These are phyloP conservation scores for Trichophyton verrucosum DNA, from an alignment of 2,329 filamentous ascomycete genomes.

Conservation along the genomic window DNA sequence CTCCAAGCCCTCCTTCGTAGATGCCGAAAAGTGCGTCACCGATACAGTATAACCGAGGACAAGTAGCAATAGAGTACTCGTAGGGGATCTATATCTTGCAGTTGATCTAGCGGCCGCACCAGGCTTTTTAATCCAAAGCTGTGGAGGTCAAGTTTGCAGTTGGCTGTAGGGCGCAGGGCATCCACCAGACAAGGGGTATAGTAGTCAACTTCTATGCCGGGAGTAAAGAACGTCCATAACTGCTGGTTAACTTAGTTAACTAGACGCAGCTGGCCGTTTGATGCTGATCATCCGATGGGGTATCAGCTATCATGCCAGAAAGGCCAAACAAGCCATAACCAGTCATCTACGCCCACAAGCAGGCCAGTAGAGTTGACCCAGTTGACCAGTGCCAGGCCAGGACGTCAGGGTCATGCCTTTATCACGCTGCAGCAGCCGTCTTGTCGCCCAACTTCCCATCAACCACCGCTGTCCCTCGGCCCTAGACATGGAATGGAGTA, in stretches of 20 bases:
- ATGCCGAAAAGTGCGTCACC: background rate
- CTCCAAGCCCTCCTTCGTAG: background rate
- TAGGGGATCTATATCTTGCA: background rate
- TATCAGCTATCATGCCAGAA: no score
- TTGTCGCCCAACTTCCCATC: no score
- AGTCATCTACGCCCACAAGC: no score
- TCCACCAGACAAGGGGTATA: background rate
- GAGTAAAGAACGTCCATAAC: background rate
- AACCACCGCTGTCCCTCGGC: background rate
- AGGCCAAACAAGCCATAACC: no score
- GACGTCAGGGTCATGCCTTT: no score
- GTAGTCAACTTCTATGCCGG: background rate
- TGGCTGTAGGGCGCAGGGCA: background rate
- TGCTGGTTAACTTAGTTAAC: background rate
- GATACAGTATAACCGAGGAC: background rate
- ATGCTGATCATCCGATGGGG: no score
- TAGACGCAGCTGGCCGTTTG: no score
- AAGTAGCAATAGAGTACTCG: background rate
- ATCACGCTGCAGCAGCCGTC: no score
- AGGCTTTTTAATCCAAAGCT: background rate
- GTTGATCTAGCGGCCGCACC: background rate
- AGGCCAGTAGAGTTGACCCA: no score
- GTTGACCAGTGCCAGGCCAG: no score
- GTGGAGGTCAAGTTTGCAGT: background rate
- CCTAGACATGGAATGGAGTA: background rate